phyloP scores from a whole-genome alignment of 2,329 filamentous ascomycete species.

The Alternaria ventricosa region DNA sequence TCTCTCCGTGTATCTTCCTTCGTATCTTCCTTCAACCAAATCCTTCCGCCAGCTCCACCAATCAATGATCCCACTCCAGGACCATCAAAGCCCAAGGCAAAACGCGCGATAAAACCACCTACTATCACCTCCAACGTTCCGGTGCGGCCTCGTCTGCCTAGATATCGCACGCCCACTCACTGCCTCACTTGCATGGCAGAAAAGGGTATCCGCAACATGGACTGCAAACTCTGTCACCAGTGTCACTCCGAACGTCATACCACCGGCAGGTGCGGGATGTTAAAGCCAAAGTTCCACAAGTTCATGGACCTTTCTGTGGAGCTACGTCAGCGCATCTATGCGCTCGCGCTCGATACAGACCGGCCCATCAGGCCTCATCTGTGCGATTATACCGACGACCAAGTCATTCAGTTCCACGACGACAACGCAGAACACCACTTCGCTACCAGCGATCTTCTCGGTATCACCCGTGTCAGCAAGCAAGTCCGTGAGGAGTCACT shows the following conservation, averaged over 20 bases:
- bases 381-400: constrained; percentile 9
- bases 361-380: constrained; percentile 21
- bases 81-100: neutral
- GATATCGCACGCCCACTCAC: neutral
- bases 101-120: neutral
- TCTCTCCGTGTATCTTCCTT: neutral
- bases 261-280: neutral
- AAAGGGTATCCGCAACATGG: neutral
- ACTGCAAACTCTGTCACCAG: neutral
- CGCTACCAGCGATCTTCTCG: constrained; percentile 4
- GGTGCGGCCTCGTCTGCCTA: neutral
- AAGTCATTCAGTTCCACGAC: constrained; percentile 25
- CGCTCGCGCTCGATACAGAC: constrained; percentile 7
- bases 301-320: constrained; percentile 25
- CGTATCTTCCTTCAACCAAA: neutral
- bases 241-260: neutral
- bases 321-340: constrained; percentile 25
- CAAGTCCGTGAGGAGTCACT: constrained; percentile 23
- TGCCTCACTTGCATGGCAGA: neutral
- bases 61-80: neutral
- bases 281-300: constrained; percentile 4
- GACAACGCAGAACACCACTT: constrained; percentile 14
- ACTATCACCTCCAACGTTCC: neutral
- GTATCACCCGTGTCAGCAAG: constrained; percentile 21
- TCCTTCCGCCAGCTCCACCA: neutral